Conservation (phyloP, 108 stramenopile genomes). For the Schizochytrium sp. region DNA sequence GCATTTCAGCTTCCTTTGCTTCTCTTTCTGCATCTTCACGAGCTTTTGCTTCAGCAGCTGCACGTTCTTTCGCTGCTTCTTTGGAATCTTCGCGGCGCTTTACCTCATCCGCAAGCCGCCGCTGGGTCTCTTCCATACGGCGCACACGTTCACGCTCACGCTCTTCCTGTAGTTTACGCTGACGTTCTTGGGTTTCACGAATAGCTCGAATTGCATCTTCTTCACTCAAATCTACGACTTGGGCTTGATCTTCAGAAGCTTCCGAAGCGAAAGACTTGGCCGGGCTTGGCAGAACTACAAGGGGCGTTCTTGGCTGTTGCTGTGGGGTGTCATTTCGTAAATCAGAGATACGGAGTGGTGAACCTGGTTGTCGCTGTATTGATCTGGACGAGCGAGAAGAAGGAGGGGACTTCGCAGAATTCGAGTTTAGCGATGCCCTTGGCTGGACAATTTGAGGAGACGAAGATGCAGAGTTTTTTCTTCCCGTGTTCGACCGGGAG, state of each 20-base stretch:
- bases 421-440: no score
- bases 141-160: slow-evolving; percentile 2
- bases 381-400: no score
- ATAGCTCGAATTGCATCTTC: slow-evolving; percentile 2
- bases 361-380: no score
- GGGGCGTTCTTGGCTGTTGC: not conserved
- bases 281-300: not conserved
- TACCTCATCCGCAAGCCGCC: not conserved
- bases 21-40: slow-evolving; percentile 23
- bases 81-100: not conserved
- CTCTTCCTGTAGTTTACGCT: slow-evolving; percentile 28
- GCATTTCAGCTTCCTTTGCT: slow-evolving; percentile 2
- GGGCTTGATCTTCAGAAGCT: not conserved
- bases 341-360: no score
- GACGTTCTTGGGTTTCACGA: slow-evolving; percentile 34
- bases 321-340: not conserved
- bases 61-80: not conserved
- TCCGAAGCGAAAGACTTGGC: not conserved
- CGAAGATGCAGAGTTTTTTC: no score
- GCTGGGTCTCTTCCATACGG: not conserved
- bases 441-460: no score
- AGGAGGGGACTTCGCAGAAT: no score
- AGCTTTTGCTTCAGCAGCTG: slow-evolving; percentile 6
- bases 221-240: slow-evolving; percentile 29
- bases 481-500: no score